Conservation (phyloP, 148 eudicot species). For the Pouteria glomerata region DNA sequence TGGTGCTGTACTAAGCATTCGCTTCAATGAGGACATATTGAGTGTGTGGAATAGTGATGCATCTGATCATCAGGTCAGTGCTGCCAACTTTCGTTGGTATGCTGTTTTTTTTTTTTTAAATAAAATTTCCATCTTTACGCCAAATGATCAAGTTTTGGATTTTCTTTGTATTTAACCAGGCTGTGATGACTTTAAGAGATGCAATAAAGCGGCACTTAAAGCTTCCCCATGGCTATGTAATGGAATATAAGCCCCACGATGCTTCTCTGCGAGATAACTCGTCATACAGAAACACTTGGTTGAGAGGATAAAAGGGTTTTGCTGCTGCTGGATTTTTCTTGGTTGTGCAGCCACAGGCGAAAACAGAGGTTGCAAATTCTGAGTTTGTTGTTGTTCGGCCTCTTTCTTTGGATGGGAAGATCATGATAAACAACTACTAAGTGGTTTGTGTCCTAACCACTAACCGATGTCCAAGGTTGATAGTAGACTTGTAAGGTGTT, state of each 20-base stretch:
- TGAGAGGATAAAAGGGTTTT: conserved; percentile 70
- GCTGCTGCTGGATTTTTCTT: too few relatives aligned
- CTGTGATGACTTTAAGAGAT: conserved; percentile 87
- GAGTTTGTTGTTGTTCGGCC: too few relatives aligned
- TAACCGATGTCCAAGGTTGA: too few relatives aligned
- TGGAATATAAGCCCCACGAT: conserved; percentile 97
- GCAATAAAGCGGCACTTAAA: conserved; percentile 85
- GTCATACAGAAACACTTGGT: conserved; percentile 93
- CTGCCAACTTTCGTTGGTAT: not conserved
- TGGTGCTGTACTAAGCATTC: conserved; percentile 84
- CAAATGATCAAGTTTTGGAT: too few relatives aligned
- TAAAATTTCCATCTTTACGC: too few relatives aligned
- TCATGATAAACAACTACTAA: too few relatives aligned
- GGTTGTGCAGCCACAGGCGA: too few relatives aligned
- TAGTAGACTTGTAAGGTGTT: too few relatives aligned
- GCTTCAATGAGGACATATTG: conserved; percentile 87
- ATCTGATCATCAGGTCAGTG: conserved; percentile 76
- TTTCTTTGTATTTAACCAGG: too few relatives aligned
- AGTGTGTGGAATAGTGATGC: conserved; percentile 95
- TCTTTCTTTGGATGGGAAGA: too few relatives aligned
- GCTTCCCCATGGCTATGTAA: conserved; percentile 82
- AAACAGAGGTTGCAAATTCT: too few relatives aligned
- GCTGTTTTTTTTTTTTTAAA: not conserved
- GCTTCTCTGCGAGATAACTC: conserved; percentile 93
- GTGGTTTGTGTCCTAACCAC: too few relatives aligned